Evolutionary conservation across 192 early-diverging fungal genomes (phyloP).

Genomic region (Neocallimastix lanati): DNA sequence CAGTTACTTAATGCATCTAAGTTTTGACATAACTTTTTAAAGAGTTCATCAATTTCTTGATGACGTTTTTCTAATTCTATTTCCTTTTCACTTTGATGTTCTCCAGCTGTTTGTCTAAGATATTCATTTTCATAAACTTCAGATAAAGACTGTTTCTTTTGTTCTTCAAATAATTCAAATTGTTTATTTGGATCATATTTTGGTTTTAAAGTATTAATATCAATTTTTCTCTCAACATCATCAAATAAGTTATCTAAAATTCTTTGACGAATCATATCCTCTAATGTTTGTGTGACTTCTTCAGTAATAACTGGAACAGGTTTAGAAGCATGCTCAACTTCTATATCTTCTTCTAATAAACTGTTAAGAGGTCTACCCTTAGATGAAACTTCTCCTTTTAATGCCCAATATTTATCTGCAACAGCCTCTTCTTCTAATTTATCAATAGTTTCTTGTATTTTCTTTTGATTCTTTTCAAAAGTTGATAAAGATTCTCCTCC

Average conservation of each 20-base stretch:
- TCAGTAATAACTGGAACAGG: conserved; percentile 89
- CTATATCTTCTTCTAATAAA: conserved; percentile 80
- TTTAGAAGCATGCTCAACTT: conserved; percentile 76
- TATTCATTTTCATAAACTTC: conserved; percentile 87
- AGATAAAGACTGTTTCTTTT: conserved; percentile 70
- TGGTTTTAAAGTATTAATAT: background rate
- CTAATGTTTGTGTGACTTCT: conserved; percentile 66
- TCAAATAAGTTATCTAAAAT: conserved; percentile 79
- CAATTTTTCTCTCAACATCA: conserved; percentile 72
- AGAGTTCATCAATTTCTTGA: conserved; percentile 56
- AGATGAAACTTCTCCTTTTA: conserved; percentile 67
- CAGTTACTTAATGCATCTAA: conserved; percentile 88
- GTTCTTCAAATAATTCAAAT: conserved; percentile 68
- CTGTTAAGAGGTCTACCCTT: conserved; percentile 78
- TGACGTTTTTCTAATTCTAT: conserved; percentile 63
- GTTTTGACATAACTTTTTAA: conserved; percentile 58
- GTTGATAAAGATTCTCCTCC: conserved; percentile 27
- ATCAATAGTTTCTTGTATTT: conserved; percentile 49
- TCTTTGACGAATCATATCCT: conserved; percentile 83
- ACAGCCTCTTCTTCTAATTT: conserved; percentile 75
- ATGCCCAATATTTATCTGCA: conserved; percentile 68
- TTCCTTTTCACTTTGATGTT: conserved; percentile 48
- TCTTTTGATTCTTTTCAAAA: conserved; percentile 62
- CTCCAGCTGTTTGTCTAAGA: conserved; percentile 27
- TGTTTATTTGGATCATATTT: conserved; percentile 35